Conservation (phyloP, 2,329 filamentous ascomycete species). For the Fusarium sp. region DNA sequence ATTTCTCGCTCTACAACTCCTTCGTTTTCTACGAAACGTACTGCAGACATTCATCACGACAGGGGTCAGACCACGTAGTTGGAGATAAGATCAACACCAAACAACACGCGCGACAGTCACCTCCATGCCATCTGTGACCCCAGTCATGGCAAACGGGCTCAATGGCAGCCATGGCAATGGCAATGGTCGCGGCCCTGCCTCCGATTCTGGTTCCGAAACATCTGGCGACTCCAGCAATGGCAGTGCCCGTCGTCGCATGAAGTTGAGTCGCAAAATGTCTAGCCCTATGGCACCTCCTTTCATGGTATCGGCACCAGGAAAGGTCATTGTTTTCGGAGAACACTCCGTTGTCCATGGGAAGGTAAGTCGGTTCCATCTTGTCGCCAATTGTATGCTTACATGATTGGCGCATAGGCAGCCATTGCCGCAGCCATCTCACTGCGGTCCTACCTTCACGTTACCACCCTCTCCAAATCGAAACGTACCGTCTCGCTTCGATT, state of each 20-base stretch:
- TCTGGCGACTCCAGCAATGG: conserved; percentile 47
- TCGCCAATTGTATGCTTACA: conserved; percentile 29
- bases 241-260: conserved; percentile 49
- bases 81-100: conserved; percentile 16
- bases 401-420: conserved; percentile 68
- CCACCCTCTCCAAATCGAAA: conserved; percentile 90
- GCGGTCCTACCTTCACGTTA: conserved; percentile 95
- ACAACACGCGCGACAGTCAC: conserved; percentile 21
- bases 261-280: conserved; percentile 64
- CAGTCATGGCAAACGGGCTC: conserved; percentile 38
- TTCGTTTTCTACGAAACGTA: neutral
- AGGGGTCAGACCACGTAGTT: conserved; percentile 13
- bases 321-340: conserved; percentile 98
- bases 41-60: conserved; percentile 11
- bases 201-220: conserved; percentile 39
- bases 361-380: conserved; percentile 54
- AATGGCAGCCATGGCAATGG: conserved; percentile 30
- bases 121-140: conserved; percentile 35
- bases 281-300: conserved; percentile 84
- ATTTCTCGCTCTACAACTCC: neutral
- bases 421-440: conserved; percentile 96
- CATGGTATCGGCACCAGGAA: conserved; percentile 97
- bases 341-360: conserved; percentile 98
- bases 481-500: conserved; percentile 89
- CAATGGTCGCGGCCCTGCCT: conserved; percentile 24